Conservation (phyloP, 495 filamentous ascomycete genomes). For the Penicillium egyptiacum region DNA sequence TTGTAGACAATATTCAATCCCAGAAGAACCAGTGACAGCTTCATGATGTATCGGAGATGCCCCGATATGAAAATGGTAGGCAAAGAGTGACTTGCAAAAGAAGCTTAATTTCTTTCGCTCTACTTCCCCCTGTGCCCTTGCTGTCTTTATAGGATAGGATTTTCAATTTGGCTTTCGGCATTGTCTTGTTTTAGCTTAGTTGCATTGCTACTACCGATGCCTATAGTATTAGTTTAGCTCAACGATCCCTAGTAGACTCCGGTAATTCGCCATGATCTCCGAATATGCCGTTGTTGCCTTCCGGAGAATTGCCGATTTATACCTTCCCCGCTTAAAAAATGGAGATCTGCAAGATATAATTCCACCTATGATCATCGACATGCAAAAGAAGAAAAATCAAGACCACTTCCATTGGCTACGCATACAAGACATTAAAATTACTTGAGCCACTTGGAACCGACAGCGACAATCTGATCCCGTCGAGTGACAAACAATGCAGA, state of each 20-base stretch:
- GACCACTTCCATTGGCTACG: not conserved
- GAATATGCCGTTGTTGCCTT: not conserved
- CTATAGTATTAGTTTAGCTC: not conserved
- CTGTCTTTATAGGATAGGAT: not conserved
- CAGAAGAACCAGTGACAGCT: not conserved
- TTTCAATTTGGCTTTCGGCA: not conserved
- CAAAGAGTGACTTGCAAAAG: not conserved
- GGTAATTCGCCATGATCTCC: not conserved
- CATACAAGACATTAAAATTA: not conserved
- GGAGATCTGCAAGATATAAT: not conserved
- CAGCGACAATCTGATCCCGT: constrained; percentile 2
- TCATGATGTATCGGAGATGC: not conserved
- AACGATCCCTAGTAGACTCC: not conserved
- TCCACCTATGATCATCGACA: constrained; percentile 1
- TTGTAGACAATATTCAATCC: not conserved
- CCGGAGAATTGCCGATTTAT: not conserved
- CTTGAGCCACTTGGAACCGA: constrained; percentile 4
- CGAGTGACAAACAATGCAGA: constrained; percentile 4
- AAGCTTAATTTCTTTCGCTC: not conserved
- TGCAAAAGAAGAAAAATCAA: not conserved
- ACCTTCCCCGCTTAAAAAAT: constrained; percentile 1
- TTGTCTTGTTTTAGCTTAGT: too few relatives aligned
- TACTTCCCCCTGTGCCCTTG: not conserved
- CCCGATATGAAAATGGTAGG: not conserved
- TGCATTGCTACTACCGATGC: too few relatives aligned